A percentile compares a stretch with the other conserved stretches of the same genome.
These are phyloP conservation scores for Phyllosticta ampelicida DNA, from an alignment of 2,329 filamentous ascomycete genomes.

Conservation along the genomic window DNA sequence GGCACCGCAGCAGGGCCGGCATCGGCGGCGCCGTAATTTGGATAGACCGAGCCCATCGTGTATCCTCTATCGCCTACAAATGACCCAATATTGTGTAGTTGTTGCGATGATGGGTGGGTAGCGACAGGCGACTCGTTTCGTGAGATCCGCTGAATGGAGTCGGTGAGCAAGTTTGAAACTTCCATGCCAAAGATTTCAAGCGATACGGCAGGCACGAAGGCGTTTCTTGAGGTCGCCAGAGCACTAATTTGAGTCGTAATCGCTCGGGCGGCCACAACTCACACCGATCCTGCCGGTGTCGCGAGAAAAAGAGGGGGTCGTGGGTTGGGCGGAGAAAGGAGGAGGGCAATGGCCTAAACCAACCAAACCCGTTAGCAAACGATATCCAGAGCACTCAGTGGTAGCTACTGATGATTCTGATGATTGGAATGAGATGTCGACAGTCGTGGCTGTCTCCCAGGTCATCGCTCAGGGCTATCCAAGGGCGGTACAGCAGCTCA, in stretches of 20 bases:
- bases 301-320: slow-evolving; percentile 22
- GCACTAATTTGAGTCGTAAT: slow-evolving; percentile 1
- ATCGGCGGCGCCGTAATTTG: not conserved
- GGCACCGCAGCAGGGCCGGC: not conserved
- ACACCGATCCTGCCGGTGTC: slow-evolving; percentile 30
- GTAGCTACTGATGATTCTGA: not conserved
- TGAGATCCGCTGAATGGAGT: slow-evolving; percentile 10
- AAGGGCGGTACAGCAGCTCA: slow-evolving; percentile 19
- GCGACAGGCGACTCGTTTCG: slow-evolving; percentile 3
- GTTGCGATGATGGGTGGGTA: slow-evolving; percentile 1
- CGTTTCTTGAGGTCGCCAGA: slow-evolving; percentile 1
- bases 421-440: slow-evolving; percentile 5
- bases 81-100: not conserved
- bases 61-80: not conserved
- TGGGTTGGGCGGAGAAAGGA: slow-evolving; percentile 20
- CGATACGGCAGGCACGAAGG: slow-evolving; percentile 2
- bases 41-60: slow-evolving; percentile 8
- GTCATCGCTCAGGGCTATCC: slow-evolving; percentile 20
- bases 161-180: slow-evolving; percentile 22
- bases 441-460: slow-evolving; percentile 16
- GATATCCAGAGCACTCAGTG: not conserved
- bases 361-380: slow-evolving; percentile 6
- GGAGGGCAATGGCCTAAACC: slow-evolving; percentile 16
- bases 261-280: not conserved
- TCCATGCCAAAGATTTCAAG: slow-evolving; percentile 18